A percentile compares a stretch with the other conserved stretches of the same genome.
phyloP scores from a whole-genome alignment of 2,329 filamentous ascomycete species.

The Myriosclerotinia curreyana region DNA sequence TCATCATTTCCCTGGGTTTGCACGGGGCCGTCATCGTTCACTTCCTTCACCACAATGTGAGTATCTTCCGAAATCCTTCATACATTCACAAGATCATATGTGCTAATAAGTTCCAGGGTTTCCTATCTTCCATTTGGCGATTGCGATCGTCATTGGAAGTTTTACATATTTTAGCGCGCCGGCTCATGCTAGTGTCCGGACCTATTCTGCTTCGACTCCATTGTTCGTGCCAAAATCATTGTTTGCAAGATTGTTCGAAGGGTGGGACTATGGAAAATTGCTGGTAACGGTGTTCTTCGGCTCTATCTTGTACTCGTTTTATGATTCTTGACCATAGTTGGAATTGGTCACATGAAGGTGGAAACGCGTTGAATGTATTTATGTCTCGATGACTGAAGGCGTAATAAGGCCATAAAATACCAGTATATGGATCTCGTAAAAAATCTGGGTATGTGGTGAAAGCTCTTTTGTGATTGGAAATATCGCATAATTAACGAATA shows the following conservation, averaged over 20 bases:
- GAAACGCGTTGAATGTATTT: background rate
- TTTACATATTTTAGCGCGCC: background rate
- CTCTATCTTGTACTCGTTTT: no score
- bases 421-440: no score
- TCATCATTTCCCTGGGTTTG: background rate
- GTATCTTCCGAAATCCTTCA: background rate
- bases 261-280: background rate
- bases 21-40: background rate
- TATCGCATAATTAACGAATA: no score
- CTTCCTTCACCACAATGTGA: constrained; percentile 14
- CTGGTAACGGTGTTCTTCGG: background rate
- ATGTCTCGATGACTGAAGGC: no score
- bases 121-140: constrained; percentile 8
- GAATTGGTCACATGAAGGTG: no score
- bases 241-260: background rate
- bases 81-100: background rate
- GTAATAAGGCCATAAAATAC: no score
- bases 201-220: background rate
- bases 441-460: no score
- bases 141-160: background rate
- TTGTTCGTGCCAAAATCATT: background rate
- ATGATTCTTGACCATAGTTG: background rate
- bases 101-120: background rate
- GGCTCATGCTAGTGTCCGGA: background rate
- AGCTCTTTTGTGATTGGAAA: no score